phyloP scores from a whole-genome alignment of 2,329 filamentous ascomycete genomes.

The Aspergillus sp. region DNA sequence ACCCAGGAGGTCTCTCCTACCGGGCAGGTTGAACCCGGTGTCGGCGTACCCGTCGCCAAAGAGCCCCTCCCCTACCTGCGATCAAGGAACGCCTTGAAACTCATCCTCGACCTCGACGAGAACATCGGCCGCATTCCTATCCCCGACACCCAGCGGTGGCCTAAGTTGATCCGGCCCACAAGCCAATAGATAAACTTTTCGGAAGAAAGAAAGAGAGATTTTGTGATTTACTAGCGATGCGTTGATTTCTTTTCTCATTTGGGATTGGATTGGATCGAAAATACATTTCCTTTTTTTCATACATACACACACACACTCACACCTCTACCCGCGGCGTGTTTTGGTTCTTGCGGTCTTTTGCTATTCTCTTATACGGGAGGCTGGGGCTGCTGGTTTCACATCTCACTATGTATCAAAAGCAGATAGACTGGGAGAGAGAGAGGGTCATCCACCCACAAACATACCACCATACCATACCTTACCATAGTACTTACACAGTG shows the following conservation, averaged over 20 bases:
- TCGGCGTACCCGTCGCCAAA: conserved; percentile 63
- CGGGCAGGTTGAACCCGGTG: conserved; percentile 63
- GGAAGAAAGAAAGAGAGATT: conserved; percentile 12
- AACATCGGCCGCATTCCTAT: conserved; percentile 79
- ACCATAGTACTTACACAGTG: not conserved
- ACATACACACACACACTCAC: conserved; percentile 1
- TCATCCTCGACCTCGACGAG: conserved; percentile 90
- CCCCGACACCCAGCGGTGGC: conserved; percentile 43
- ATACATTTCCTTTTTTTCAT: conserved; percentile 22
- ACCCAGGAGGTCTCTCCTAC: conserved; percentile 52
- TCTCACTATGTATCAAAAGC: conserved; percentile 21
- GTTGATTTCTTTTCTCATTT: conserved; percentile 15
- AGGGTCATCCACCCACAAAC: not conserved
- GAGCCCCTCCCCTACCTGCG: conserved; percentile 65
- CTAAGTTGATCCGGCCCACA: conserved; percentile 34
- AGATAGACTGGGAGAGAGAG: conserved; percentile 17
- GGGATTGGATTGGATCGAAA: conserved; percentile 16
- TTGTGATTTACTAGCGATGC: conserved; percentile 28
- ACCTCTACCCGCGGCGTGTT: not conserved
- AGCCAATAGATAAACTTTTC: conserved; percentile 27
- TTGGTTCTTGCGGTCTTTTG: not conserved
- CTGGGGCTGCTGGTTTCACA: too few species aligned
- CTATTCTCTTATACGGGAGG: too few species aligned
- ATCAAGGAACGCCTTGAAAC: conserved; percentile 89
- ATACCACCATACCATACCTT: not conserved